phyloP scores from a whole-genome alignment of 2,329 filamentous ascomycete species.

The Penicillium vulpinum region DNA sequence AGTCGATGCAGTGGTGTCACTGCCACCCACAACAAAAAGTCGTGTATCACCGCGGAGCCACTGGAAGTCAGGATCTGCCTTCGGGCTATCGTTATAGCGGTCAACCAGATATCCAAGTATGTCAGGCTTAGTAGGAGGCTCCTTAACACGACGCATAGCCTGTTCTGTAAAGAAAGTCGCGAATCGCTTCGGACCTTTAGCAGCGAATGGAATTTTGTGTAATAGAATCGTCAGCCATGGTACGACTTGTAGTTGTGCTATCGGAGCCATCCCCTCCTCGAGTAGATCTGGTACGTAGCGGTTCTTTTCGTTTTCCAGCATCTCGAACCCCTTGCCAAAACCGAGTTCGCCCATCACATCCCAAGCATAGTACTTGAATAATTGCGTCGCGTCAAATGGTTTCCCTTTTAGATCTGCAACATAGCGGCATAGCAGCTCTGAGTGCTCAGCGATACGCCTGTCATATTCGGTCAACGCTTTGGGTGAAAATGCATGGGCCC shows the following conservation, averaged over 20 bases:
- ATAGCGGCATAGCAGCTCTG: neutral
- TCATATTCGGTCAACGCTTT: neutral
- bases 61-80: neutral
- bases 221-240: neutral
- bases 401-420: neutral
- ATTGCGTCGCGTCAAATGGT: slow-evolving; percentile 13
- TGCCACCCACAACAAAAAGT: neutral
- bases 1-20: neutral
- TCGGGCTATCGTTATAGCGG: neutral
- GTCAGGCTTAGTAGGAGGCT: neutral
- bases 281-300: slow-evolving; percentile 21
- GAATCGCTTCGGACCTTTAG: neutral
- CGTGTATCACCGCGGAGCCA: neutral
- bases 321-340: slow-evolving; percentile 42
- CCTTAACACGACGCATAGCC: neutral
- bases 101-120: neutral
- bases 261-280: neutral
- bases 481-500: neutral
- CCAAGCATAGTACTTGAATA: slow-evolving; percentile 46
- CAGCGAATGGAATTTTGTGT: neutral
- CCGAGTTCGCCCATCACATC: slow-evolving; percentile 50
- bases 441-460: neutral
- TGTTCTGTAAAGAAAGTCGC: neutral
- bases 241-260: neutral
- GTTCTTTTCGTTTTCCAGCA: slow-evolving; percentile 30